Evolutionary conservation across 805 yeast species (phyloP).

Genomic region (Candida schatavii): DNA sequence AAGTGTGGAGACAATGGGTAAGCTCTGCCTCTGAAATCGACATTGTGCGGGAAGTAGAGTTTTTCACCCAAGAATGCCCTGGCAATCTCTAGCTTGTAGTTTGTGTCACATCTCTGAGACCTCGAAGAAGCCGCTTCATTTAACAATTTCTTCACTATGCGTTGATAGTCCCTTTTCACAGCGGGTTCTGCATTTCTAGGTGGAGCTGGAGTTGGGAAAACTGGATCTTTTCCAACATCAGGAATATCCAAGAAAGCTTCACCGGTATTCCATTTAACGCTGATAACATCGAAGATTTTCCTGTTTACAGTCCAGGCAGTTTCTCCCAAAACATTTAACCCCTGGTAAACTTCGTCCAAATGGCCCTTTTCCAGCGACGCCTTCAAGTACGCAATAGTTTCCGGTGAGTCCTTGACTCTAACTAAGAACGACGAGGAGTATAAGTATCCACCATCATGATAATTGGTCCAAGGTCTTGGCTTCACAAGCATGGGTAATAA

Average conservation of each 20-base stretch:
- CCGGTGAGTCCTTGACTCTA: slow-evolving; percentile 81
- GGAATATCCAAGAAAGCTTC: slow-evolving; percentile 72
- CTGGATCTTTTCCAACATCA: slow-evolving; percentile 42
- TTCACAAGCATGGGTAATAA: slow-evolving; percentile 86
- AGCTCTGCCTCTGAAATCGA: slow-evolving; percentile 83
- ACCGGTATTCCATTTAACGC: slow-evolving; percentile 86
- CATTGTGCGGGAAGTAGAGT: slow-evolving; percentile 75
- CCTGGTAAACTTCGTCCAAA: slow-evolving; percentile 67
- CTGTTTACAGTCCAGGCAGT: slow-evolving; percentile 93
- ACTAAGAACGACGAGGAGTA: slow-evolving; percentile 62
- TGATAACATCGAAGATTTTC: slow-evolving; percentile 61
- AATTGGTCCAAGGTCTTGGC: slow-evolving; percentile 85
- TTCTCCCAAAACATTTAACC: slow-evolving; percentile 79
- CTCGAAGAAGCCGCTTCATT: slow-evolving; percentile 64
- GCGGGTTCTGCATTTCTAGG: slow-evolving; percentile 67
- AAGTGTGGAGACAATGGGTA: slow-evolving; percentile 79
- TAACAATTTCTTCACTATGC: slow-evolving; percentile 52
- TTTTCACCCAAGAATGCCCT: slow-evolving; percentile 80
- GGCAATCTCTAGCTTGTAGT: slow-evolving; percentile 92
- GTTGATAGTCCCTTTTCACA: slow-evolving; percentile 65
- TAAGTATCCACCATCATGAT: slow-evolving; percentile 82
- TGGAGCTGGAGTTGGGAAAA: slow-evolving; percentile 51
- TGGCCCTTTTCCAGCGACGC: slow-evolving; percentile 75
- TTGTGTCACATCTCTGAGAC: slow-evolving; percentile 90
- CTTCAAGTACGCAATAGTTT: slow-evolving; percentile 81